Evolutionary conservation across 176 grass and related monocot species (phyloP), one percentile per base, ranked within the genome.

Genomic region (Carex myosuroides): DNA sequence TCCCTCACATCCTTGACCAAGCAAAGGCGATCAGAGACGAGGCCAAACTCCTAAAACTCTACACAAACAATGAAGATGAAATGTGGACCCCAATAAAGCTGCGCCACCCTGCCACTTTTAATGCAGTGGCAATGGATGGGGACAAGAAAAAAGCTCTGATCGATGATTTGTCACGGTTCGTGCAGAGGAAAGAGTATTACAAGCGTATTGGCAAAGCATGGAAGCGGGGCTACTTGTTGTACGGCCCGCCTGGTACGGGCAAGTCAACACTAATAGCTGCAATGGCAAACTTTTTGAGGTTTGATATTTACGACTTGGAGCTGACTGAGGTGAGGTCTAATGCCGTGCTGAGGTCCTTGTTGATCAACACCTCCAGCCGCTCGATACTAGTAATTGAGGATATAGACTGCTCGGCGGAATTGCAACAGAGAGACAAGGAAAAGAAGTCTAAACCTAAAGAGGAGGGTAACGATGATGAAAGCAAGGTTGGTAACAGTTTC

Each of bases 261-360:
- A 98, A 98, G 57, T 98, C 95, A 39, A 98, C 90, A 88, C 86
- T 98, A 24, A 91, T 98, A n/a, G 95, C 95, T 0, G 95, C 95
- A 68, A 98, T 98, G 78, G 95, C 95, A 17, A 98, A 98, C 73
- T 86, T 85, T 48, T 87, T 98, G 64, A 89, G 85, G 62, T 98
- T 87, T 64, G 92, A 98, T 79, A 86, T 98, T 57, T 98, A 93
- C 22, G 95, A 98, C 63, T 71, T 98, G 1, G 95, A 98, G 82
- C 90, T 98, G 6, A 93, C 92, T 3, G 90, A 64, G 72, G 87
- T 98, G 21, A 52, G 6, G 0, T 91, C 81, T 73, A 98, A 94
- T 76, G 85, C 87, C 1, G 77, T 72, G 21, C 83, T 97, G 73
- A 83, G 85, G 70, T 86, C 81, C 82, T 87, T 97, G 42, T 91